phyloP scores from a whole-genome alignment of 2,329 filamentous ascomycete species.

The Fusarium oligoseptatum region DNA sequence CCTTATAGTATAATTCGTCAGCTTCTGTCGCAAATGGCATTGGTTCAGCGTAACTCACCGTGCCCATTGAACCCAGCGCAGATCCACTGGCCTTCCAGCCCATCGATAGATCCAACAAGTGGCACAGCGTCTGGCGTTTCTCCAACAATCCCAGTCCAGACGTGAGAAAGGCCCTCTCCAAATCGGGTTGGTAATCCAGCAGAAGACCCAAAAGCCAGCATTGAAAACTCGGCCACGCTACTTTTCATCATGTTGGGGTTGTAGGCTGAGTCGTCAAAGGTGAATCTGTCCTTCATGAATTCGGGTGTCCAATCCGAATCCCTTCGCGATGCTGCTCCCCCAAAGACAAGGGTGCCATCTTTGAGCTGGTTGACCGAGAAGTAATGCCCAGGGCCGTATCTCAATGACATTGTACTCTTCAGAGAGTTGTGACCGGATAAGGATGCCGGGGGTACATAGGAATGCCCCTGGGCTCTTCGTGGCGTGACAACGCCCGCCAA shows the following conservation, averaged over 20 bases:
- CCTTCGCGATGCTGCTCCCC: background rate
- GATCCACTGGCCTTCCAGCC: constrained; percentile 59
- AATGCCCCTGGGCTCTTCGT: background rate
- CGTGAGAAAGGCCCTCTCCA: constrained; percentile 60
- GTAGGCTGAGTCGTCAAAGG: background rate
- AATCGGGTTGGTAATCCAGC: constrained; percentile 43
- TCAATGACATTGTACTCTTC: constrained; percentile 58
- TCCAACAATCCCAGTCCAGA: constrained; percentile 62
- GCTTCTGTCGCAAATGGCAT: background rate
- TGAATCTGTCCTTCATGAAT: background rate
- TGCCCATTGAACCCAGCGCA: constrained; percentile 62
- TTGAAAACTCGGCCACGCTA: background rate
- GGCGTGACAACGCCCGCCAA: constrained; percentile 4
- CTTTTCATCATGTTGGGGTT: background rate
- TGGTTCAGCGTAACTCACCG: background rate
- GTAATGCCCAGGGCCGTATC: constrained; percentile 61
- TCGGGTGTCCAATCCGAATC: background rate
- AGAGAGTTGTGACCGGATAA: constrained; percentile 52
- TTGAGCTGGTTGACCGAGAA: constrained; percentile 61
- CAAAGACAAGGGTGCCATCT: background rate
- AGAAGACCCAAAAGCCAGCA: background rate
- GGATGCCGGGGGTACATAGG: constrained; percentile 52
- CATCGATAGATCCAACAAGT: constrained; percentile 58
- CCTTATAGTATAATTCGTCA: background rate
- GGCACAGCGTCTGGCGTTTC: constrained; percentile 62